Percentiles rank a stretch among this genome's conserved stretches.
These are phyloP conservation scores for Aotearoamyces nothofagi DNA, from an alignment of 2,329 filamentous ascomycete genomes.

Conservation along the genomic window DNA sequence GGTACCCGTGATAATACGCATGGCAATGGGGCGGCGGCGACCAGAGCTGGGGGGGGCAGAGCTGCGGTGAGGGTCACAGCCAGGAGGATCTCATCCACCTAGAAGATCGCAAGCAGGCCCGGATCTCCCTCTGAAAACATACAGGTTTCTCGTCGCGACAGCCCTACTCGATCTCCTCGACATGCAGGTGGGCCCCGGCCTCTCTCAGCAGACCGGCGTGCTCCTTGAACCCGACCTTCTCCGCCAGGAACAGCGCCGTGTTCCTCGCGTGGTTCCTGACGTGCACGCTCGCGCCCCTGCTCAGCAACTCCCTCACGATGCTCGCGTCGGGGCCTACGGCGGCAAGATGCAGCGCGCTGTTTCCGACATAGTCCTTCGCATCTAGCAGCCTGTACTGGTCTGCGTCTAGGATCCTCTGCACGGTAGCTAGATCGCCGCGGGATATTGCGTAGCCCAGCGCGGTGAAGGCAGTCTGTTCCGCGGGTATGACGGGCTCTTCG, in stretches of 20 bases:
- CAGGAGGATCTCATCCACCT: too few species aligned
- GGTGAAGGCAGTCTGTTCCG: constrained; percentile 39
- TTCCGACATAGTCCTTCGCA: constrained; percentile 23
- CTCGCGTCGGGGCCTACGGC: constrained; percentile 28
- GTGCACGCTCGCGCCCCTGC: constrained; percentile 50
- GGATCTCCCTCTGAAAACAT: too few species aligned
- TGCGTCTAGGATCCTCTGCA: constrained; percentile 15
- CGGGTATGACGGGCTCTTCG: constrained; percentile 18
- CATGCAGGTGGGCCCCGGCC: constrained; percentile 44
- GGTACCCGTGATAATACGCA: too few species aligned
- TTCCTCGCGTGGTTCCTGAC: constrained; percentile 48
- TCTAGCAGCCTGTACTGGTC: constrained; percentile 19
- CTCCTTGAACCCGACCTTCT: constrained; percentile 36
- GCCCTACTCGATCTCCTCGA: constrained; percentile 25
- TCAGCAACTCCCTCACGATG: constrained; percentile 43
- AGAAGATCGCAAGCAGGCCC: too few species aligned
- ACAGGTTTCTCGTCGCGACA: neutral
- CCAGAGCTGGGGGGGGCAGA: too few species aligned
- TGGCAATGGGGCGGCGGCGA: too few species aligned
- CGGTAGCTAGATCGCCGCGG: constrained; percentile 34
- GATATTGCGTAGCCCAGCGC: constrained; percentile 48
- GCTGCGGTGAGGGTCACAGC: too few species aligned
- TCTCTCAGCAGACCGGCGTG: constrained; percentile 38
- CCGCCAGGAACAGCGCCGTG: constrained; percentile 49
- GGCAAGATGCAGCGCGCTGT: constrained; percentile 24